A percentile compares a stretch with the other conserved stretches of the same genome.
phyloP scores from a whole-genome alignment of 2,329 filamentous ascomycete species.

The Biscogniauxia marginata region DNA sequence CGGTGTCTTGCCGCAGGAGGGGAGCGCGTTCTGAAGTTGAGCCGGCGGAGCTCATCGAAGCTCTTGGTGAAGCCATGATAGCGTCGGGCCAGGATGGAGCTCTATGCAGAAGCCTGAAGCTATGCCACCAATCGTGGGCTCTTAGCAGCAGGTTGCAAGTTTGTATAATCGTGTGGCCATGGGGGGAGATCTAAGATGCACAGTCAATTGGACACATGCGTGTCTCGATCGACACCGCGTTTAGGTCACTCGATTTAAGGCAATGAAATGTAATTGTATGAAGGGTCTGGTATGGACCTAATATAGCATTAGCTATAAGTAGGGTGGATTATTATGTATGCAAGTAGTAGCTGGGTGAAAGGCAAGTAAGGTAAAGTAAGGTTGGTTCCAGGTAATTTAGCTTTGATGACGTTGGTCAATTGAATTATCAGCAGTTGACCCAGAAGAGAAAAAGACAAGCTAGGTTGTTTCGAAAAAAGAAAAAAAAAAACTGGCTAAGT shows the following conservation, averaged over 20 bases:
- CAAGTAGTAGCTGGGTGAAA: background rate
- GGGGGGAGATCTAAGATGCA: constrained; percentile 1
- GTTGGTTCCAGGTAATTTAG: background rate
- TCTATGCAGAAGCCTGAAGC: constrained; percentile 4
- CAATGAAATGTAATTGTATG: background rate
- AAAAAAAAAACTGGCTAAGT: background rate
- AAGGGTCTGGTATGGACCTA: too few relatives aligned
- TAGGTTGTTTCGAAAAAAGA: background rate
- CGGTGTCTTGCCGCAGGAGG: constrained; percentile 30
- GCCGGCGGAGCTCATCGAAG: constrained; percentile 20
- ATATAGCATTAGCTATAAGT: background rate
- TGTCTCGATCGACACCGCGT: background rate
- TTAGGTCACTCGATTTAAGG: background rate
- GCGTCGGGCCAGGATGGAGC: background rate
- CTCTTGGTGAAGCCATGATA: constrained; percentile 26
- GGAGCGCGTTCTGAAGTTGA: constrained; percentile 31
- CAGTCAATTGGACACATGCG: constrained; percentile 1
- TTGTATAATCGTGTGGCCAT: constrained; percentile 19
- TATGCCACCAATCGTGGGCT: background rate
- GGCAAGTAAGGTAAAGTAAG: background rate
- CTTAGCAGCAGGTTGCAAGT: constrained; percentile 5
- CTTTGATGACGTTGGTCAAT: background rate
- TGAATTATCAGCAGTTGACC: background rate
- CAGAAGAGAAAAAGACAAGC: background rate
- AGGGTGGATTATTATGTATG: background rate